Evolutionary conservation across 1,284 basidiomycete species (phyloP), one percentile per base, ranked within the genome.

Genomic region (Afroboletus lepidellus): DNA sequence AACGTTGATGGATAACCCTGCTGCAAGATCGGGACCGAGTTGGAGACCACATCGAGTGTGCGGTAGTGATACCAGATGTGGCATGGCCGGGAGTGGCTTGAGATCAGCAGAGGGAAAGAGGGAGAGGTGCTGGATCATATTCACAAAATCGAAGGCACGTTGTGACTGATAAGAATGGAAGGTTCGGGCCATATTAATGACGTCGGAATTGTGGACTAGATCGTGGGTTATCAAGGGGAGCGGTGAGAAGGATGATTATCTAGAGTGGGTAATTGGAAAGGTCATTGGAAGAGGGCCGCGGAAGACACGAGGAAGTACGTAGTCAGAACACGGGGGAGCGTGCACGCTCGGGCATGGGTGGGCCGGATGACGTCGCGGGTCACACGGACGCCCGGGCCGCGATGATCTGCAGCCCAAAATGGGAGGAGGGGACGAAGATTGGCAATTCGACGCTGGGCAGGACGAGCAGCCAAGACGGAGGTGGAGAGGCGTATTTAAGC

Each of bases 321-420:
- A 32, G 30, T 13, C 8, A 13, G n/a, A 5, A 18, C 48, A 65
- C 63, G 60, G 47, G 18, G 34, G 37, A 54, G 65, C 60, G 51
- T 54, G 52, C 48, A 25, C 18, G 38, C 15, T 34, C 51, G 50
- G 58, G 58, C 29, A 15, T 39, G 50, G 42, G 51, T 50, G 56
- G 61, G 30, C 15, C 20, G 20, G 13, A 42, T 61, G 61, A 59
- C 56, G 61, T 59, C 47, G 51, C 6, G 12, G 24, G 21, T 21
- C 15, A 6, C 37, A 29, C 50, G 27, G 32, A 20, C n/a, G 25
- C 20, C 5, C 57, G 59, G 60, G 21, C 57, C 60, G 60, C 8
- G 50, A 51, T 44, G 64, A 66, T 66, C 49, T 66, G 45, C 65
- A 16, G 21, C 55, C 64, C 21, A 48, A 67, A 62, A 54, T 13